Evolutionary conservation across 176 grass and related monocot species (phyloP), one percentile per base, ranked within the genome.

Genomic region (Triticum monococcum): DNA sequence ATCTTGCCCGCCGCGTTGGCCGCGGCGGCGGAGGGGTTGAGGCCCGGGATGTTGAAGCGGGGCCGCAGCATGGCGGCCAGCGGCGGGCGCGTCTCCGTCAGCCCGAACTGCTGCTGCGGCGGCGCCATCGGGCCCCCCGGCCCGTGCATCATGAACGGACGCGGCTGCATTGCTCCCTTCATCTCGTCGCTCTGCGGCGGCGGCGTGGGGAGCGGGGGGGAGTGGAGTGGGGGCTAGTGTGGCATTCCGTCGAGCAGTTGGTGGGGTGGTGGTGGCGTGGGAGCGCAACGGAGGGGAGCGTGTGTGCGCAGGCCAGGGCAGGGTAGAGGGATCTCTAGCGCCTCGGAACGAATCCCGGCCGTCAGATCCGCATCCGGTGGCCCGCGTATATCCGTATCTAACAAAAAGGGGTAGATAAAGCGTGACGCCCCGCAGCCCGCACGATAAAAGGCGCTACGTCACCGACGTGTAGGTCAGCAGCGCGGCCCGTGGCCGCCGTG

Each of bases 31-130:
- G 86, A 78, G 12, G 89, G 90, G 78, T 91, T 65, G 12, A 88
- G 78, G 9, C 90, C 90, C 52, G 90, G 90, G 90, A 91, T 88
- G 78, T 88, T 88, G 90, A 91, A 91, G 80, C 92, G 87, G 18
- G 87, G 87, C 8, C 92, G 84, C 17, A 84, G 83, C 68, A 89
- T 80, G 43, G 91, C 93, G 2, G 96, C 93, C 66, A 98, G 86
- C 71, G 89, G 96, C 9, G 96, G 96, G 3, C 93, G 87, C 24
- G 96, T 98, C 88, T 98, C 96, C 14, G 86, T 80, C 59, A 98
- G 91, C 12, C 91, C 93, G 60, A 89, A 98, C 73, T 96, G 90
- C 33, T 89, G 88, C 41, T 91, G 90, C 35, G 88, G 89, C 4
- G 85, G 86, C 17, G 69, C 18, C 73, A 90, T 90, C 75, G 64